A percentile compares a stretch with the other conserved stretches of the same genome.
These are phyloP conservation scores for Stereocaulon alpinum DNA, from an alignment of 495 filamentous ascomycete genomes.

Conservation along the genomic window DNA sequence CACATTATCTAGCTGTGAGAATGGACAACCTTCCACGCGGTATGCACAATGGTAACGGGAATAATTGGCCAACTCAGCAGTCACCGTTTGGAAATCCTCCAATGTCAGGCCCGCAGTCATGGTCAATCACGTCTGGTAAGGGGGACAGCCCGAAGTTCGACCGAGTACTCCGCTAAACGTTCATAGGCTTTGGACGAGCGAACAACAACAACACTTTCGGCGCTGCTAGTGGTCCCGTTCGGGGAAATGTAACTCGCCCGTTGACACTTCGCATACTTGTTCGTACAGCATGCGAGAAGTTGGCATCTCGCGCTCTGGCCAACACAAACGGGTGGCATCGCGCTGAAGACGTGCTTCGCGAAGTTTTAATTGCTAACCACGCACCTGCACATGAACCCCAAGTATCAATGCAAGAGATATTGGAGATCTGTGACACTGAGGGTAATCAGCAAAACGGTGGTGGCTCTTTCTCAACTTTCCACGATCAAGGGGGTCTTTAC, in stretches of 20 bases:
- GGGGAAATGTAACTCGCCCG: conserved; percentile 41
- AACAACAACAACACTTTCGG: conserved; percentile 43
- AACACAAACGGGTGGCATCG: conserved; percentile 49
- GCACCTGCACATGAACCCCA: conserved; percentile 38
- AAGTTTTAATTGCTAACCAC: conserved; percentile 51
- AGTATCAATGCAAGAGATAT: conserved; percentile 59
- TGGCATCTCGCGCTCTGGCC: conserved; percentile 33
- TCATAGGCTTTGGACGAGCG: conserved; percentile 37
- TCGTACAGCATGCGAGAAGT: conserved; percentile 50
- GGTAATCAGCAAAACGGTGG: conserved; percentile 82
- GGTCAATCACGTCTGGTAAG: conserved; percentile 36
- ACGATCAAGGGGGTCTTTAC: conserved; percentile 33
- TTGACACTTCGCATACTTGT: conserved; percentile 47
- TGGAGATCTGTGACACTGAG: conserved; percentile 86
- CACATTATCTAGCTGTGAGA: conserved; percentile 15
- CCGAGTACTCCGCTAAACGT: conserved; percentile 21
- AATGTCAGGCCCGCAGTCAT: conserved; percentile 34
- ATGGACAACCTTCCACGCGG: conserved; percentile 20
- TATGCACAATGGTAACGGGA: conserved; percentile 27
- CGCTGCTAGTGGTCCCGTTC: conserved; percentile 31
- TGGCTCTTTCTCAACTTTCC: conserved; percentile 60
- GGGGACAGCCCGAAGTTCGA: conserved; percentile 7
- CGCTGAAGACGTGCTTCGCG: conserved; percentile 52
- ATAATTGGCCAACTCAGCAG: conserved; percentile 31
- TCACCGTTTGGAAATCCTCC: conserved; percentile 35